These are phyloP conservation scores for Brachypodium distachyon DNA, from an alignment of 202 grass and related monocot genomes.

Conservation along the genomic window DNA sequence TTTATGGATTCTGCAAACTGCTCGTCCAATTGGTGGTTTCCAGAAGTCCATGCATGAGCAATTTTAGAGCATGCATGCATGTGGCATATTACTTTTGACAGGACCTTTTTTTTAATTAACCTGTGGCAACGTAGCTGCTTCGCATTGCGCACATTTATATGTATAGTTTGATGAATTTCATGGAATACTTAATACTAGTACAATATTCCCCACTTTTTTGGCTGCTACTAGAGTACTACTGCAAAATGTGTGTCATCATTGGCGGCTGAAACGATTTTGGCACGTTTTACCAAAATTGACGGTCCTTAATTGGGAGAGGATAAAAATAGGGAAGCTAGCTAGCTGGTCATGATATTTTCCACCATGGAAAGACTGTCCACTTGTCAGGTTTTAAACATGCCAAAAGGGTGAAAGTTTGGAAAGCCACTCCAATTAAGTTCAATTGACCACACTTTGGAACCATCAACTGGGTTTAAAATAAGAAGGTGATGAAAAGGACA, in stretches of 20 bases:
- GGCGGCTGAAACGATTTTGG: constrained; percentile 21
- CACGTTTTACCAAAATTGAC: background rate
- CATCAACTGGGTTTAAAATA: background rate
- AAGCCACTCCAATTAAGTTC: background rate
- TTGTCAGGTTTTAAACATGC: background rate
- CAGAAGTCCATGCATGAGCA: background rate
- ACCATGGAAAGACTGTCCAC: background rate
- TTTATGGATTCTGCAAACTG: background rate
- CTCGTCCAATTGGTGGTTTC: background rate
- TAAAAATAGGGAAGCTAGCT: background rate
- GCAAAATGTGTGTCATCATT: background rate
- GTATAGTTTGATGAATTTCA: background rate
- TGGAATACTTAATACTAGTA: too few relatives aligned
- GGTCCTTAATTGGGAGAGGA: too few relatives aligned
- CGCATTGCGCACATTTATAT: background rate
- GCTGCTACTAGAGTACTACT: background rate
- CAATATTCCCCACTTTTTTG: too few relatives aligned
- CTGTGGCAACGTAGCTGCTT: background rate
- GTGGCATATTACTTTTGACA: background rate
- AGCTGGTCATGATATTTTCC: background rate
- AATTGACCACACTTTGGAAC: background rate
- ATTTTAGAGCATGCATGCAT: too few relatives aligned
- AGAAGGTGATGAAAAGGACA: background rate
- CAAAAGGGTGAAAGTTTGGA: background rate
- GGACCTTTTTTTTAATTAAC: background rate